These are phyloP conservation scores for Fusarium caatingaense DNA, from an alignment of 2,329 filamentous ascomycete species.

Conservation along the genomic window DNA sequence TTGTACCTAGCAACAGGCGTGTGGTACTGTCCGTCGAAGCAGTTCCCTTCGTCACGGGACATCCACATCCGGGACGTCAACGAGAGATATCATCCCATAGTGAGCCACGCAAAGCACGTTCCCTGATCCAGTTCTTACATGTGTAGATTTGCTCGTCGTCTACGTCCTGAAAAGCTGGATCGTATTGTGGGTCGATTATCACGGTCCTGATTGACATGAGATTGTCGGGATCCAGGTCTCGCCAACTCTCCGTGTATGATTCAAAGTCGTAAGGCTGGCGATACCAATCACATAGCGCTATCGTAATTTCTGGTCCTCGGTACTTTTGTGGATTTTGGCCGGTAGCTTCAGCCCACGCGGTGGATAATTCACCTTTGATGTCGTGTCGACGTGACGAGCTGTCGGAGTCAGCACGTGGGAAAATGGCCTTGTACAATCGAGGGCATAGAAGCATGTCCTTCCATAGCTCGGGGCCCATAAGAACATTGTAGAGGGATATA, in stretches of 20 bases:
- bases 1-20: neutral
- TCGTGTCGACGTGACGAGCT: neutral
- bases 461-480: neutral
- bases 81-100: conserved; percentile 13
- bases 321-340: neutral
- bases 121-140: conserved; percentile 18
- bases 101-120: conserved; percentile 3
- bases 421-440: conserved; percentile 10
- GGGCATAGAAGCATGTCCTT: neutral
- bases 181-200: neutral
- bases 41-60: neutral
- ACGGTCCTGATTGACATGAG: neutral
- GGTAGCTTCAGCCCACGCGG: neutral
- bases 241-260: neutral
- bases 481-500: conserved; percentile 29
- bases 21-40: conserved; percentile 18
- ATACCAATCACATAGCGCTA: conserved; percentile 13
- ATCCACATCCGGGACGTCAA: neutral
- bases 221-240: conserved; percentile 8
- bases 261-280: neutral
- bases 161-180: neutral
- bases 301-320: neutral
- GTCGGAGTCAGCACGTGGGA: conserved; percentile 4
- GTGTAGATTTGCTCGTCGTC: neutral
- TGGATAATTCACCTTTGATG: neutral